A percentile compares a stretch with the other conserved stretches of the same genome.
Conservation (phyloP, 192 early-diverging fungal genomes). For the Spizellomyces punctatus region DNA sequence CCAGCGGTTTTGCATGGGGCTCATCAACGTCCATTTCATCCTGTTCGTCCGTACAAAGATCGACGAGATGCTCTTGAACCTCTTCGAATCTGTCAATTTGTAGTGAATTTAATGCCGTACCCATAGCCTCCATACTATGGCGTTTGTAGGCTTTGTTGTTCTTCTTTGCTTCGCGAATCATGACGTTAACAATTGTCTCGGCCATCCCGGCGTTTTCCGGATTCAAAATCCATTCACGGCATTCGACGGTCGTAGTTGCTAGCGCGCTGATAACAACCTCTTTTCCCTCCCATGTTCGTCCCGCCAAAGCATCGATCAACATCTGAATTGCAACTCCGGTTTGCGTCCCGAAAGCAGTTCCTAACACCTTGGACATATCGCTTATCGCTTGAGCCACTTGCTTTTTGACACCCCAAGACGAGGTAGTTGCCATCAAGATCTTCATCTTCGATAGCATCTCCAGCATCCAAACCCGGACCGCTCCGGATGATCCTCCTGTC, state of each 20-base stretch:
- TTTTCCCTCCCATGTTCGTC: constrained; percentile 83
- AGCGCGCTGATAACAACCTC: constrained; percentile 72
- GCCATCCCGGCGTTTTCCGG: constrained; percentile 45
- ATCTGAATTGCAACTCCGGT: constrained; percentile 60
- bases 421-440: constrained; percentile 52
- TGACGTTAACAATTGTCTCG: constrained; percentile 35
- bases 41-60: background rate
- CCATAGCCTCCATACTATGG: constrained; percentile 64
- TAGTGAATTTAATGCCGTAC: constrained; percentile 60
- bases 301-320: constrained; percentile 61
- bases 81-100: constrained; percentile 60
- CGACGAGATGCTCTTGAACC: constrained; percentile 38
- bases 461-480: constrained; percentile 62
- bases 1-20: constrained; percentile 54
- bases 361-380: constrained; percentile 59
- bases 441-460: constrained; percentile 65
- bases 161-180: constrained; percentile 75
- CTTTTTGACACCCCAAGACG: constrained; percentile 79
- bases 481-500: constrained; percentile 62
- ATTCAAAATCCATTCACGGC: constrained; percentile 55
- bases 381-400: constrained; percentile 69
- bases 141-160: constrained; percentile 74
- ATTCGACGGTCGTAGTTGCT: constrained; percentile 53
- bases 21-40: constrained; percentile 64
- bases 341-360: constrained; percentile 45